Base-by-base conservation (phyloP, 495 filamentous ascomycete species). In the Xylaria castorea region DNA sequence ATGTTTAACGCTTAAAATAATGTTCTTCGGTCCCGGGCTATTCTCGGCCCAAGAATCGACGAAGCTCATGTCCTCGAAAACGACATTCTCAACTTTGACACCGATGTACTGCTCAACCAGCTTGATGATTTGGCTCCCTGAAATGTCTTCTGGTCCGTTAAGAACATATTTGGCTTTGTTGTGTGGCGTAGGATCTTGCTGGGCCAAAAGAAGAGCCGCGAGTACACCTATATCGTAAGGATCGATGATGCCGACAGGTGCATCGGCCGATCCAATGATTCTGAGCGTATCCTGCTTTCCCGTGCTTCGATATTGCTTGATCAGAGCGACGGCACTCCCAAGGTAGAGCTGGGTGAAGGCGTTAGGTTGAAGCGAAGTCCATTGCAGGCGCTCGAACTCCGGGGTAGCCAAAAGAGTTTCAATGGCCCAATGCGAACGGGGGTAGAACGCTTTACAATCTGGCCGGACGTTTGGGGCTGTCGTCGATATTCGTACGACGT, bases 401-500 rank as follows among this genome's bases (percentile, higher is more conserved):
- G 81, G 80, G 22, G 83, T 77, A 58, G 62, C 53, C 4, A 86
- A 77, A 1, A 86, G 72, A 36, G 78, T 36, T 74, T 85, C 85
- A 60, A 86, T 81, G 0, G 85, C 85, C 84, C 85, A 86, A 64
- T 86, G 85, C 1, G 73, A 22, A 42, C 85, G 84, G 25, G 83
- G 36, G 66, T 86, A 86, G 72, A 84, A 85, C 8, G 79, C 78
- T 16, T 30, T 30, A 48, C 55, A 79, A 70, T 85, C 81, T 6
- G 84, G 83, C 34, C 75, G 76, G 9, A 85, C 84, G 50, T 83
- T 84, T 3, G 83, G 78, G 7, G 82, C 82, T 0, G 78, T 81
- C 0, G 84, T 86, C 1, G 84, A 86, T 70, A 85, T 86, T 22
- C 84, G 82, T 46, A 86, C 83, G 11, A 85, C 81, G 73, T 86